Conservation (phyloP, 306 rosid genomes). For the Rosa chinensis region DNA sequence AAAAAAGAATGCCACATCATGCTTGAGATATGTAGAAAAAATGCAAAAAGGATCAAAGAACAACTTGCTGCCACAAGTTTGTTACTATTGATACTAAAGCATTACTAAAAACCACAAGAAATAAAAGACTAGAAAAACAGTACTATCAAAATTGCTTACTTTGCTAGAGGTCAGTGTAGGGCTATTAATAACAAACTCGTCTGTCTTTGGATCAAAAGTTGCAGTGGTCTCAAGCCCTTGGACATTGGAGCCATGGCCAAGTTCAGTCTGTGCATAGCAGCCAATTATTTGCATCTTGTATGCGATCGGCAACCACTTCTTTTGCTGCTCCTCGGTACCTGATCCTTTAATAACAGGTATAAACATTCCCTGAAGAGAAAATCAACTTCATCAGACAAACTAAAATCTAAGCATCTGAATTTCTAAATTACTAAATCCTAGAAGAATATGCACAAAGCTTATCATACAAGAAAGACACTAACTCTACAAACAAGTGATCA, state of each 20-base stretch:
- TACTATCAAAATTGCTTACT: constrained; percentile 50
- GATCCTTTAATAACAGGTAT: constrained; percentile 84
- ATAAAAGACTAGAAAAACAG: not conserved
- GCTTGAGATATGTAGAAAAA: constrained; percentile 10
- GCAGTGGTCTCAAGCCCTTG: constrained; percentile 99
- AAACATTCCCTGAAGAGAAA: constrained; percentile 77
- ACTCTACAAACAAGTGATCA: not conserved
- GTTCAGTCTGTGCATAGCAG: constrained; percentile 99
- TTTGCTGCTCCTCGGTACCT: constrained; percentile 90
- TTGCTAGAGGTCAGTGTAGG: constrained; percentile 96
- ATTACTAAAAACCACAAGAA: not conserved
- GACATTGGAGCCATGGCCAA: constrained; percentile 97
- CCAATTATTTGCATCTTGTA: constrained; percentile 93
- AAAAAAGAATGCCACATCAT: not conserved
- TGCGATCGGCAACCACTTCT: constrained; percentile 87
- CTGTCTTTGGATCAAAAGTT: constrained; percentile 80
- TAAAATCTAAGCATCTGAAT: constrained; percentile 7
- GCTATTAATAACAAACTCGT: constrained; percentile 80
- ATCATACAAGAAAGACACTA: constrained; percentile 3
- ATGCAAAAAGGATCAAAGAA: not conserved
- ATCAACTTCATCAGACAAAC: constrained; percentile 18
- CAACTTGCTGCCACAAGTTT: not conserved
- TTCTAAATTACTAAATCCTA: not conserved
- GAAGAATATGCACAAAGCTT: constrained; percentile 15
- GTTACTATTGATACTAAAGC: constrained; percentile 9